These are phyloP conservation scores for Metarhizium guizhouense DNA, from an alignment of 2,329 filamentous ascomycete genomes.

Conservation along the genomic window DNA sequence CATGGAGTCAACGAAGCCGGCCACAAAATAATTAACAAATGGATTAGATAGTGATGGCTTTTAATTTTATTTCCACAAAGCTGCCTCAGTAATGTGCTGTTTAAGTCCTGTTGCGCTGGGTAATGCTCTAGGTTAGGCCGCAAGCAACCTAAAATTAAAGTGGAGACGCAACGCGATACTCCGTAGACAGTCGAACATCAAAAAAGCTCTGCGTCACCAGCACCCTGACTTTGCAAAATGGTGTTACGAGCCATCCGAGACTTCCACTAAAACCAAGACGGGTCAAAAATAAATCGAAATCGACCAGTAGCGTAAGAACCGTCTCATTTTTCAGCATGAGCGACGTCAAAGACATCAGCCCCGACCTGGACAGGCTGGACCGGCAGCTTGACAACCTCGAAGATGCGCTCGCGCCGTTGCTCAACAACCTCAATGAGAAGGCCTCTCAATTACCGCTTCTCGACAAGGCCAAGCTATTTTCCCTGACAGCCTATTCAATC, in stretches of 20 bases:
- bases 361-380: constrained; percentile 65
- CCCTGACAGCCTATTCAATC: constrained; percentile 79
- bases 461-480: constrained; percentile 88
- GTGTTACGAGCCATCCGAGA: background rate
- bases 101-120: background rate
- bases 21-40: no score
- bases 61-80: no score
- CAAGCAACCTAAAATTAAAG: background rate
- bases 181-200: background rate
- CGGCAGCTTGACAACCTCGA: constrained; percentile 73
- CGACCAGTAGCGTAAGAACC: background rate
- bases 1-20: no score
- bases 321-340: constrained; percentile 19
- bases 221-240: background rate
- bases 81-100: background rate
- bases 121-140: background rate
- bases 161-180: background rate
- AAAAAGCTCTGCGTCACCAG: background rate
- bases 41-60: no score
- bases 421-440: constrained; percentile 56
- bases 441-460: constrained; percentile 79
- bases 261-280: background rate
- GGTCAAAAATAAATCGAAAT: background rate
- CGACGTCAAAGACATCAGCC: constrained; percentile 46
- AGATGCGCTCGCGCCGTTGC: constrained; percentile 62